phyloP scores from a whole-genome alignment of 192 early-diverging fungal species.

The Entophlyctis helioformis region DNA sequence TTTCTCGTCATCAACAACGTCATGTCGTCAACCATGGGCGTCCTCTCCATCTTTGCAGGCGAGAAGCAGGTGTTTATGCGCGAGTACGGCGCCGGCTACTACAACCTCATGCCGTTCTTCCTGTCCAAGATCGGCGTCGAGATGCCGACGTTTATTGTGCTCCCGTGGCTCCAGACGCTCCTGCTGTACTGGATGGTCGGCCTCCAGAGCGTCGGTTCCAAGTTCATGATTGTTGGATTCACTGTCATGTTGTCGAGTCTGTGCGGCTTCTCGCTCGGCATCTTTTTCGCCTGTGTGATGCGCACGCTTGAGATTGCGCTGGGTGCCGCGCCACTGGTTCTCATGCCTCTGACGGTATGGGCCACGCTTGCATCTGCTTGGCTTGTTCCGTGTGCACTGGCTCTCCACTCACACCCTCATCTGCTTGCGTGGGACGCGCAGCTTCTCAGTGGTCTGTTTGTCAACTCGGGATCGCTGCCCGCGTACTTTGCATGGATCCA shows the following conservation, averaged over 20 bases:
- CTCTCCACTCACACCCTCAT: neutral
- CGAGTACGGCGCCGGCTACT: slow-evolving; percentile 44
- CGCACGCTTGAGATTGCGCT: slow-evolving; percentile 28
- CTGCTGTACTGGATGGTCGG: slow-evolving; percentile 48
- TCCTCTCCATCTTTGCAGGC: slow-evolving; percentile 31
- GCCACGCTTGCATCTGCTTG: neutral
- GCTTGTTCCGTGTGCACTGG: slow-evolving; percentile 1
- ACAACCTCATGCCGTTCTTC: slow-evolving; percentile 41
- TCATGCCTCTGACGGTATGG: slow-evolving; percentile 42
- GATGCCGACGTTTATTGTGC: slow-evolving; percentile 34
- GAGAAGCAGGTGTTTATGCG: slow-evolving; percentile 44
- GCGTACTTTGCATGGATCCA: slow-evolving; percentile 32
- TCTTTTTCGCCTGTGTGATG: slow-evolving; percentile 35
- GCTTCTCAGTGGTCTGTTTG: slow-evolving; percentile 47
- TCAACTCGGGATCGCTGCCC: slow-evolving; percentile 44
- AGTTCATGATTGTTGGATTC: slow-evolving; percentile 27
- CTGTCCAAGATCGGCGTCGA: slow-evolving; percentile 41
- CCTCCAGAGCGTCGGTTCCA: slow-evolving; percentile 18
- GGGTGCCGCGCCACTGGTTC: slow-evolving; percentile 26
- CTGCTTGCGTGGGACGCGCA: too few species aligned
- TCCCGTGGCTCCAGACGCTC: slow-evolving; percentile 26
- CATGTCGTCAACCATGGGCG: slow-evolving; percentile 26
- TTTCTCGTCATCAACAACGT: slow-evolving; percentile 31
- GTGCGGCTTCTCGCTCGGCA: slow-evolving; percentile 39
- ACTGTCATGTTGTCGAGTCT: slow-evolving; percentile 16